Conservation (phyloP, 2,329 filamentous ascomycete genomes). For the Beauveria asiatica region DNA sequence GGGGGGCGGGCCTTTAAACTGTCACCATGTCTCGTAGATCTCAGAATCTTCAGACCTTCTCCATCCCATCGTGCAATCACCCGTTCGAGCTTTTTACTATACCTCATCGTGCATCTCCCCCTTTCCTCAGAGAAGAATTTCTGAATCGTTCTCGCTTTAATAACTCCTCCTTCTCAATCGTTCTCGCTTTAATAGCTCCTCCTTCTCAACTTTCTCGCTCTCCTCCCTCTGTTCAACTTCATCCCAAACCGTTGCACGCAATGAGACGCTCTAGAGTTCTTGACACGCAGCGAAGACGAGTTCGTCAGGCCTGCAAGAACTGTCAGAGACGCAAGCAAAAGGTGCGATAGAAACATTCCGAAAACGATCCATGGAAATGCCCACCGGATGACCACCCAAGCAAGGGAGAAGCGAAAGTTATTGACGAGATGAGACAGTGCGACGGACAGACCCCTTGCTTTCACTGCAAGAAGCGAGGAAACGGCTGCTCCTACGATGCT, state of each 20-base stretch:
- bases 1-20: neutral
- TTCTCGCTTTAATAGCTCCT: neutral
- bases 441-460: conserved; percentile 50
- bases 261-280: no score
- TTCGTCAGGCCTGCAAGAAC: neutral
- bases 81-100: no score
- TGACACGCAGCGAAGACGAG: neutral
- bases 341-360: neutral
- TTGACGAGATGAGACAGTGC: conserved; percentile 33
- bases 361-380: neutral
- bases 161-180: neutral
- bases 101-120: neutral
- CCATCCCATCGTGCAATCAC: neutral
- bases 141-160: neutral
- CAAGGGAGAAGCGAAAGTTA: neutral
- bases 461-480: conserved; percentile 45
- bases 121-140: neutral
- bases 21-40: neutral
- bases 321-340: no score
- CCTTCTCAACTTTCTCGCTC: neutral
- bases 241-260: neutral
- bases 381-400: neutral
- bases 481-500: conserved; percentile 32
- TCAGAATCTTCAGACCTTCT: neutral
- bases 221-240: neutral